Base-by-base conservation (phyloP, 805 yeast genomes). In the Zygoascus bituminiphila region DNA sequence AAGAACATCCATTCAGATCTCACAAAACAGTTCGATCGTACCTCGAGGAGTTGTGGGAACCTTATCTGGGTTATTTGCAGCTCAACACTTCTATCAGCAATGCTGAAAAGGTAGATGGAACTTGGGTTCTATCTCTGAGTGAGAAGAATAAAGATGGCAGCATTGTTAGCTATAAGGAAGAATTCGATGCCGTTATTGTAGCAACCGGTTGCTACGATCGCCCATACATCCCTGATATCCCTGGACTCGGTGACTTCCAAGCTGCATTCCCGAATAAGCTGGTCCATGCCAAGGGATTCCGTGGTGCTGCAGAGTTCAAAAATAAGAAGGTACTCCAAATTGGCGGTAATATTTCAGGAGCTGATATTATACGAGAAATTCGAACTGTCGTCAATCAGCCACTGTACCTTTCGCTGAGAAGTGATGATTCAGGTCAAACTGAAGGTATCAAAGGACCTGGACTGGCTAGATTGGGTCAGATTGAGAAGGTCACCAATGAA, bases 331-430 rank as follows among this genome's bases (percentile, higher is more conserved):
- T 81, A n/a, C 63, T 85, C 37, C 73, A 84, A 6, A 77, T 86
- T 12, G 95, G 94, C 0, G 82, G 80, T 56, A 79, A 82, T 7
- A 82, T 91, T 2, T 79, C 88, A 21, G 95, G 91, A 21, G 75
- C 78, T 17, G 95, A 88, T 59, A 68, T 84, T 36, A 10, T 22
- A 19, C 23, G 48, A 26, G 42, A 45, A 14, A 43, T 44, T 19
- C 17, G 38, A 15, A 49, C 42, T 14, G 42, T 44, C 19, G 46
- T 47, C 12, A 20, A 39, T 4, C 26, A 14, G 20, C 42, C 42
- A 2, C 26, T 39, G n/a, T 42, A 42, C 25, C 4, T 42, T 42
- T 42, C 45, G 3, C 35, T 24, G 19, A n/a, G 45, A 25, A 5
- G 21, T 5, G 35, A 42, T n/a, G 36, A 42, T 17, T 24, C 45